Conservation (phyloP, 2,329 filamentous ascomycete genomes). For the Pleomassaria siparia region DNA sequence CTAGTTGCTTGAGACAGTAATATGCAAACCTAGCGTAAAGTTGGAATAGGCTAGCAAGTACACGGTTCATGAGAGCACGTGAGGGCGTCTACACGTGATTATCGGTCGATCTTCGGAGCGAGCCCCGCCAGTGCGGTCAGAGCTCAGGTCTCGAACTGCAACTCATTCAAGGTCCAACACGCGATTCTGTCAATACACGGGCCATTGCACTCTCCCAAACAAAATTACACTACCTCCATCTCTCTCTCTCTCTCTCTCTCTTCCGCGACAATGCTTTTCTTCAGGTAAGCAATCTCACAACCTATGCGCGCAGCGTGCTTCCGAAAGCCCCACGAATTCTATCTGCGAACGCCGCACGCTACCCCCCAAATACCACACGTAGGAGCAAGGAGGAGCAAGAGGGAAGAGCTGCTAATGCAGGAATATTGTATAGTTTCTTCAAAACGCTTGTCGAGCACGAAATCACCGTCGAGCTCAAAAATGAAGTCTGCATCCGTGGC, state of each 20-base stretch:
- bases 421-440: slow-evolving; percentile 73
- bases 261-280: slow-evolving; percentile 51
- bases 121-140: too few relatives aligned
- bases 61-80: too few relatives aligned
- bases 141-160: too few relatives aligned
- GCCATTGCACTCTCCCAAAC: not conserved
- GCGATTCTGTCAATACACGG: not conserved
- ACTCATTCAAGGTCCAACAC: too few relatives aligned
- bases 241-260: not conserved
- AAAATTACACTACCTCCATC: not conserved
- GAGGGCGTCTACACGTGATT: too few relatives aligned
- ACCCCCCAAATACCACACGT: not conserved
- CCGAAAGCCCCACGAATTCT: too few relatives aligned
- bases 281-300: slow-evolving; percentile 46
- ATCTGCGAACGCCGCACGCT: not conserved
- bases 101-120: too few relatives aligned
- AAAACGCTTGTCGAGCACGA: slow-evolving; percentile 97
- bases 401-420: slow-evolving; percentile 5
- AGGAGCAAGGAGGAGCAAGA: too few relatives aligned
- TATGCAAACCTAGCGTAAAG: too few relatives aligned
- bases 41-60: too few relatives aligned
- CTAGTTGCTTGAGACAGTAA: too few relatives aligned
- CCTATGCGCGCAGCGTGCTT: not conserved
- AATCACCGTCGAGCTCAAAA: slow-evolving; percentile 98
- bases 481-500: slow-evolving; percentile 95